These are phyloP conservation scores for Theileria annulata DNA, from an alignment of 169 alveolate genomes.

Conservation along the genomic window DNA sequence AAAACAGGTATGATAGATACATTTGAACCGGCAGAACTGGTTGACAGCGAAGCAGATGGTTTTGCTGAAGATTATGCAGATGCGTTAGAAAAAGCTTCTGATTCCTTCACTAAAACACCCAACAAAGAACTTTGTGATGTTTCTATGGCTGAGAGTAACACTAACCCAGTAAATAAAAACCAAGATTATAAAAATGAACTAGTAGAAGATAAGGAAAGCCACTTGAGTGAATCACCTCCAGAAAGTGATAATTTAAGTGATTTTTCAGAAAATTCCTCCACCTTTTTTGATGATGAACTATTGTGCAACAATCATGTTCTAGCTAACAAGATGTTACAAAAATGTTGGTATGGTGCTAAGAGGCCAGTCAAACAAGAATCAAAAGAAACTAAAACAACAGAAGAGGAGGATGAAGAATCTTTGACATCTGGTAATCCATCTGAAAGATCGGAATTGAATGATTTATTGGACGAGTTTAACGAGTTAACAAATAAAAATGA, in stretches of 20 bases:
- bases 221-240: background rate
- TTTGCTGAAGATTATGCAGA: slow-evolving; percentile 6
- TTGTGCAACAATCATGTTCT: background rate
- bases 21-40: background rate
- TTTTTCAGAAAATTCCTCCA: slow-evolving; percentile 9
- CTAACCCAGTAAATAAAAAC: background rate
- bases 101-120: background rate
- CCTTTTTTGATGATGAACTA: background rate
- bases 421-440: background rate
- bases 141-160: background rate
- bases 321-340: background rate
- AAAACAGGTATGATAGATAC: background rate
- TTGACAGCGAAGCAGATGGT: background rate
- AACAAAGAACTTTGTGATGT: background rate
- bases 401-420: background rate
- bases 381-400: background rate
- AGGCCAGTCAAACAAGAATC: background rate
- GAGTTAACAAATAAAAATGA: background rate
- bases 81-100: background rate
- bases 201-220: background rate
- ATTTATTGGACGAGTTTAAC: slow-evolving; percentile 15
- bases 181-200: background rate
- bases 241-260: slow-evolving; percentile 7
- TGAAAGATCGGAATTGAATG: background rate
- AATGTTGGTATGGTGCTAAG: background rate